phyloP scores from a whole-genome alignment of 345 rosid genomes.

The Syzygium aqueum region DNA sequence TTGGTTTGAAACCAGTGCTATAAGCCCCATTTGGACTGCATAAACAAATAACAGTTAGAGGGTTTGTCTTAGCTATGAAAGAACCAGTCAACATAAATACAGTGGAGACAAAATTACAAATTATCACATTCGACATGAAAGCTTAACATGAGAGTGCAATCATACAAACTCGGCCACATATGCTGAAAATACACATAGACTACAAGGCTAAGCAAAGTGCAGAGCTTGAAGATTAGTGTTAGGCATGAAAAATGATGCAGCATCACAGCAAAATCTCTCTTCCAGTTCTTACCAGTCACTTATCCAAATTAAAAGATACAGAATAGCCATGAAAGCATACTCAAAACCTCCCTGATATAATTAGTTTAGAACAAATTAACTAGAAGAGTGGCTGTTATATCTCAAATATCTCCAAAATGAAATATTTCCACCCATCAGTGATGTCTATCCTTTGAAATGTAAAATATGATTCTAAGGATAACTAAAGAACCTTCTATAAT shows the following conservation, averaged over 20 bases:
- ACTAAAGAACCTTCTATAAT: slow-evolving; percentile 68
- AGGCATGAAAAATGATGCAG: not conserved
- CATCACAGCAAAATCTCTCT: not conserved
- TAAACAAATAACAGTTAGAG: not conserved
- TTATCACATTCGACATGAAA: not conserved
- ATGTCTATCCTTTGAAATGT: not conserved
- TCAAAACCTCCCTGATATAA: not conserved
- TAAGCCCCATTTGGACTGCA: slow-evolving; percentile 98
- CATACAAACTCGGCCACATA: accelerated
- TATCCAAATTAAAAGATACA: not conserved
- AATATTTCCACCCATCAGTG: not conserved
- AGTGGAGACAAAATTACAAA: not conserved
- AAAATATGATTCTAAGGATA: not conserved
- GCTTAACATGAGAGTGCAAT: not conserved
- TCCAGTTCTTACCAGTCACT: not conserved
- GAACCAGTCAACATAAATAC: not conserved
- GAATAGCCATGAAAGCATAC: not conserved
- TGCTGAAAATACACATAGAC: not conserved
- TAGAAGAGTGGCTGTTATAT: not conserved
- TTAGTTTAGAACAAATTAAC: not conserved
- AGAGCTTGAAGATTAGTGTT: not conserved
- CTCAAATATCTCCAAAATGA: not conserved
- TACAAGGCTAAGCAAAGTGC: not conserved
- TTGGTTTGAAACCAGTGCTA: slow-evolving; percentile 91
- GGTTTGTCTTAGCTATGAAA: not conserved